These are phyloP conservation scores for Setomelanomma holmii DNA, from an alignment of 2,329 filamentous ascomycete genomes.

Conservation along the genomic window DNA sequence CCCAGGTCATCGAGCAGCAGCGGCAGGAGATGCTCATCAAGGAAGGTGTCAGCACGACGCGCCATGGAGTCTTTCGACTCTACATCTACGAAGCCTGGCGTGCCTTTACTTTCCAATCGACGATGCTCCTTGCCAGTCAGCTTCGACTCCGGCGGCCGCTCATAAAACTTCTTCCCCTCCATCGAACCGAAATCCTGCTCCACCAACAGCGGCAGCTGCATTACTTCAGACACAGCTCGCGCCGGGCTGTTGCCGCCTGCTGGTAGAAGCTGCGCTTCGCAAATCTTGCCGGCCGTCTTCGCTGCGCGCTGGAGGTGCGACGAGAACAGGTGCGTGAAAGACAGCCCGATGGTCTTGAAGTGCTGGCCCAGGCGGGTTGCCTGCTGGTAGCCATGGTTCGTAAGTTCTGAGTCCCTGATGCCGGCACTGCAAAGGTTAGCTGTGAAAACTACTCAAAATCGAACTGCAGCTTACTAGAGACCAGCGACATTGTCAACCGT, in stretches of 20 bases:
- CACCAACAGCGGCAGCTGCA: constrained; percentile 56
- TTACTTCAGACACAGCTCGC: constrained; percentile 25
- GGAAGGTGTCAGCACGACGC: constrained; percentile 68
- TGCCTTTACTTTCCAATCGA: constrained; percentile 48
- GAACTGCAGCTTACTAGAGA: constrained; percentile 64
- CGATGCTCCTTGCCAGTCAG: constrained; percentile 50
- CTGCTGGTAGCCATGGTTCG: constrained; percentile 81
- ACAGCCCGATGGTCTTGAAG: constrained; percentile 69
- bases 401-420: constrained; percentile 79
- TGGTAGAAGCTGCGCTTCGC: constrained; percentile 58
- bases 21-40: constrained; percentile 69
- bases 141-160: constrained; percentile 48
- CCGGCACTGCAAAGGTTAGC: constrained; percentile 68
- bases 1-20: constrained; percentile 52
- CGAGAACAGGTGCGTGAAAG: constrained; percentile 75
- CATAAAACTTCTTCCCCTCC: constrained; percentile 68
- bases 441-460: constrained; percentile 1
- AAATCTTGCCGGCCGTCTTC: constrained; percentile 73
- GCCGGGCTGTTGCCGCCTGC: constrained; percentile 1
- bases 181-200: constrained; percentile 78
- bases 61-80: constrained; percentile 75
- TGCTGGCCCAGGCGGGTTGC: constrained; percentile 73
- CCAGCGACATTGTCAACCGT: constrained; percentile 87
- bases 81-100: constrained; percentile 60
- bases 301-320: constrained; percentile 79